Base-by-base conservation (phyloP, 805 yeast genomes). In the Wickerhamiella domercqiae region DNA sequence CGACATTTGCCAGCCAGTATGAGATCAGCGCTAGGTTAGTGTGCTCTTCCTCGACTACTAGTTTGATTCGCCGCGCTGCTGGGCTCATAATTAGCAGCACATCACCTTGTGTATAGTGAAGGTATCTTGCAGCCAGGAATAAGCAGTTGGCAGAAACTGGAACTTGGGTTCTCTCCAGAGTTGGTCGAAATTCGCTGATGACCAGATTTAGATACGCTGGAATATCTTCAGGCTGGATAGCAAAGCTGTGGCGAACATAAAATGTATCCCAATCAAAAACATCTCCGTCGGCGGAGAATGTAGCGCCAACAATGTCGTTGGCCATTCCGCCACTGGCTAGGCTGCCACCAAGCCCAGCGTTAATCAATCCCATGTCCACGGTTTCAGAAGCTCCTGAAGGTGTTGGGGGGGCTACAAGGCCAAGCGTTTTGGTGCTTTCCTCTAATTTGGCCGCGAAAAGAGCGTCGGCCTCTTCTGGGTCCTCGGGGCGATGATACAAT, bases 1-100 rank as follows among this genome's bases (percentile, higher is more conserved):
- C 79, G 32, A 79, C 54, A 19, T 79, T 77, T 3, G 94, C 75
- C 26, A 90, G 68, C 97, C 97, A 90, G 54, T 83, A 87, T 36
- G 93, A 77, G 43, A 59, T 35, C 37, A 47, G 56, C n/a, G 63
- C 60, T 41, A 63, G 49, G 38, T 64, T 68, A 11, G 30, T 35
- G 16, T 44, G 46, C 34, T 55, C 55, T n/a, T 50, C 49, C 29
- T 51, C 49, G n/a, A 55, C 50, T 2, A 47, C 52, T 5, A 53
- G 45, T 28, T 49, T 43, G 33, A 63, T 57, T 6, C 64, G 55
- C 5, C 56, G 47, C 9, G 52, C 43, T 3, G 49, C 46, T 4
- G 63, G 60, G 13, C 43, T 38, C 25, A 61, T 35, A 15, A 64
- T 46, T 21, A 50, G 45, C 9, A 44, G 49, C 18, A 61, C 37